Base-by-base conservation (phyloP, 2,329 filamentous ascomycete species). In the Incumbomyces delicatus region DNA sequence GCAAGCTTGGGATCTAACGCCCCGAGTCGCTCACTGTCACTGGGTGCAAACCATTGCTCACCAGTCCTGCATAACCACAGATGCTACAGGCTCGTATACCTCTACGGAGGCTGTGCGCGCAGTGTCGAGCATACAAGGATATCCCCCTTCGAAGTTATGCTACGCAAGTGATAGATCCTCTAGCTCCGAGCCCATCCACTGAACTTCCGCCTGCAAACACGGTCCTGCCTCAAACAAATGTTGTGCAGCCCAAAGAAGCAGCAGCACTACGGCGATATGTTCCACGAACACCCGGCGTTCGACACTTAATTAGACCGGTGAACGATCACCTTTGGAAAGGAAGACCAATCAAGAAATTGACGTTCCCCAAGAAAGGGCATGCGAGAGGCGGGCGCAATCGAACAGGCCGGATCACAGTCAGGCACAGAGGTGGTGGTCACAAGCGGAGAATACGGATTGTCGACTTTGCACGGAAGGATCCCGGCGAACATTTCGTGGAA, bases 291-390 rank as follows among this genome's bases (percentile, higher is more conserved):
- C 90, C 90, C 11, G 92, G 92, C 76, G 67, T 94, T 49, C 82
- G 92, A 60, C 92, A 98, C 77, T 73, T 98, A 55, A 85, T 83
- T 65, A 80, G 92, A 36, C 88, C 92, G 12, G 83, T 95, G 67
- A 96, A 96, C 67, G 88, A 95, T 60, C 92, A 98, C 66, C 72
- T 98, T 38, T 96, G 87, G 87, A 95, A 94, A 68, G 92, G 92
- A 49, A 76, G 88, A 47, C 87, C 92, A 1, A 81, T 84, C 56
- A 73, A 86, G 30, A 79, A 82, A 42, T 75, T 98, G 65, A 98
- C 94, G 10, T 86, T 87, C 60, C 80, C 88, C 32, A 95, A 95
- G 66, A 90, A 90, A 65, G 92, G 92, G 13, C 88, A 95, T 59
- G 82, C 79, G 44, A 92, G 94, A 65, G 94, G 92, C 66, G 92